A percentile compares a stretch with the other conserved stretches of the same genome.
Evolutionary conservation across 2,329 filamentous ascomycete genomes (phyloP).

Genomic region (Sclerotiophoma versabilis): DNA sequence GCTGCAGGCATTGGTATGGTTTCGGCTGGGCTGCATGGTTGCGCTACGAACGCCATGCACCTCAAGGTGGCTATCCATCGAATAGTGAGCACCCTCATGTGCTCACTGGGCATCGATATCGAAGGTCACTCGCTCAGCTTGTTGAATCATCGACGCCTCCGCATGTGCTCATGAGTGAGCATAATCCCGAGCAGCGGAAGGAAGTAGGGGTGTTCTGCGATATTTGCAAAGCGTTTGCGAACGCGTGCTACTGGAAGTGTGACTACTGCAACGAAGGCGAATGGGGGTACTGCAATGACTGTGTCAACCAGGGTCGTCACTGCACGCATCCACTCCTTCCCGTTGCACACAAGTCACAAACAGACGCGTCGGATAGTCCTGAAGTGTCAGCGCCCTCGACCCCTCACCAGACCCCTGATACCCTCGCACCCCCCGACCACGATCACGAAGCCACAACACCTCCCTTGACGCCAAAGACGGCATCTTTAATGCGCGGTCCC

Average conservation of each 20-base stretch:
- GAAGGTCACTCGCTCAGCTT: constrained; percentile 35
- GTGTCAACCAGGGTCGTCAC: constrained; percentile 80
- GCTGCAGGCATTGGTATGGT: constrained; percentile 87
- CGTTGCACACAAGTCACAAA: constrained; percentile 64
- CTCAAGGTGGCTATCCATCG: constrained; percentile 51
- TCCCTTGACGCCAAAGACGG: constrained; percentile 51
- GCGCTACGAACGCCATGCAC: constrained; percentile 64
- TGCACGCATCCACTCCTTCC: constrained; percentile 86
- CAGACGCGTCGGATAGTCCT: constrained; percentile 15
- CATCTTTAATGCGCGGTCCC: constrained; percentile 50
- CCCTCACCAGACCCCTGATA: constrained; percentile 26
- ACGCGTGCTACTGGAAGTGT: constrained; percentile 91
- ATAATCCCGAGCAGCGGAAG: constrained; percentile 71
- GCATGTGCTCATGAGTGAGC: constrained; percentile 59
- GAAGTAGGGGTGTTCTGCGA: constrained; percentile 87
- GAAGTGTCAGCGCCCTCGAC: constrained; percentile 21
- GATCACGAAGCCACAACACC: constrained; percentile 44
- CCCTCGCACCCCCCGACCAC: constrained; percentile 34
- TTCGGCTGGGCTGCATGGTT: constrained; percentile 77
- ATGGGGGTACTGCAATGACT: constrained; percentile 92
- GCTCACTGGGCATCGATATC: constrained; percentile 57
- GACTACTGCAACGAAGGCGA: constrained; percentile 87
- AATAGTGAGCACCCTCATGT: constrained; percentile 60
- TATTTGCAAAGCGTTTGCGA: constrained; percentile 74
- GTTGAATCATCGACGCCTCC: constrained; percentile 32